Evolutionary conservation across 176 grass and related monocot genomes (phyloP).

Genomic region (Lolium multiflorum): DNA sequence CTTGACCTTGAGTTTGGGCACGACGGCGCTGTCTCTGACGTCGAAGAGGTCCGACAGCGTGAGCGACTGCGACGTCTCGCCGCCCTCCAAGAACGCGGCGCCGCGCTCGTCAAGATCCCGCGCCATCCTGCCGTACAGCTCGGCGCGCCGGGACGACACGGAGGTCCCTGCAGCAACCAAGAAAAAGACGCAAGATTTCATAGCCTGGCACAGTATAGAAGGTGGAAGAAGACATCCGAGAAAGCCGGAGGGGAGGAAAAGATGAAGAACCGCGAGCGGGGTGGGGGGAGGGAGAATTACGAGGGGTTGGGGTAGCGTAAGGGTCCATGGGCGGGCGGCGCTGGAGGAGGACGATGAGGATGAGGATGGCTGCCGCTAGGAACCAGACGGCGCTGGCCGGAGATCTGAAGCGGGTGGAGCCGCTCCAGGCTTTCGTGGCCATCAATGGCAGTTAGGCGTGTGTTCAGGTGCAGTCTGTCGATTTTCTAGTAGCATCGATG

Average conservation of each 20-base stretch:
- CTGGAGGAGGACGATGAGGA: constrained; percentile 55
- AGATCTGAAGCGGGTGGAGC: constrained; percentile 47
- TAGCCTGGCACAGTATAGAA: not conserved
- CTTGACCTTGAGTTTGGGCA: constrained; percentile 74
- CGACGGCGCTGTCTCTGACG: constrained; percentile 59
- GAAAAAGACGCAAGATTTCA: constrained; percentile 16
- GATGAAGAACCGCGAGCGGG: too few relatives aligned
- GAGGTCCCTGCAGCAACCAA: constrained; percentile 41
- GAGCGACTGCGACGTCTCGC: constrained; percentile 89
- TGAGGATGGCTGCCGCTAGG: constrained; percentile 51
- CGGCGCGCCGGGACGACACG: constrained; percentile 57
- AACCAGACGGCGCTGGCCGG: constrained; percentile 60
- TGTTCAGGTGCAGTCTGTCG: not conserved
- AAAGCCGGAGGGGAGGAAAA: too few relatives aligned
- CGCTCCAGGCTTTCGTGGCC: constrained; percentile 43
- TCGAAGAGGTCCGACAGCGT: constrained; percentile 86
- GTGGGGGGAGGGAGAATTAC: not conserved
- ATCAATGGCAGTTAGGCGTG: not conserved
- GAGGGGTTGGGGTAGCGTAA: constrained; percentile 27
- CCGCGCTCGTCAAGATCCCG: constrained; percentile 82
- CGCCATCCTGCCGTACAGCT: constrained; percentile 79
- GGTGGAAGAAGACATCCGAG: not conserved
- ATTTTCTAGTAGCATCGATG: not conserved
- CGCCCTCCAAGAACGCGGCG: constrained; percentile 71
- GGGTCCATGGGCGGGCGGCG: constrained; percentile 52